These are phyloP conservation scores for Hippophae rhamnoides DNA, from an alignment of 306 rosid species.

Conservation along the genomic window DNA sequence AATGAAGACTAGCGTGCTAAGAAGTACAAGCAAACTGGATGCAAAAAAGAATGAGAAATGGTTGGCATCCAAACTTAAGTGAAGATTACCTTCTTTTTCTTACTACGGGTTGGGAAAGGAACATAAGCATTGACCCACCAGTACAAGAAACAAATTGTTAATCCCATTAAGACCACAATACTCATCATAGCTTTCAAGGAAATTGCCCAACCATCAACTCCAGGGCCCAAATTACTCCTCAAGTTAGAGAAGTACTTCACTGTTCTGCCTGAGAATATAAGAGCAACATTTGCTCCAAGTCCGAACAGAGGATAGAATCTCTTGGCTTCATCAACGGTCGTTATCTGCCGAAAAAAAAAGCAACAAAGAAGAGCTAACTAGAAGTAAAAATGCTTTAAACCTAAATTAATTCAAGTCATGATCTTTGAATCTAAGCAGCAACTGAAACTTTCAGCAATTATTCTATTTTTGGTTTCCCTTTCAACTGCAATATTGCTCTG, in stretches of 20 bases:
- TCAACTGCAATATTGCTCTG: no score
- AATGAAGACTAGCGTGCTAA: no score
- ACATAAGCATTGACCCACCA: slow-evolving; percentile 82
- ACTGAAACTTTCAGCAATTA: no score
- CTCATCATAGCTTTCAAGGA: slow-evolving; percentile 94
- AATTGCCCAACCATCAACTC: slow-evolving; percentile 95
- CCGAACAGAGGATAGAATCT: slow-evolving; percentile 89
- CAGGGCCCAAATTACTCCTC: slow-evolving; percentile 78
- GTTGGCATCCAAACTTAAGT: neutral
- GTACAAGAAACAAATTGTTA: slow-evolving; percentile 62
- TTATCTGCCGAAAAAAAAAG: slow-evolving; percentile 44
- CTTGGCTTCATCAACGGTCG: slow-evolving; percentile 82
- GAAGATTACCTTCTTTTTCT: slow-evolving; percentile 75
- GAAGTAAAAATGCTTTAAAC: neutral
- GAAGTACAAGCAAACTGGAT: neutral
- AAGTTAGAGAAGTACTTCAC: slow-evolving; percentile 85
- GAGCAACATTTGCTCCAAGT: slow-evolving; percentile 88
- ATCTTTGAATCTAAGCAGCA: no score
- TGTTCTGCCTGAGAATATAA: slow-evolving; percentile 81
- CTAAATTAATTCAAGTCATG: no score
- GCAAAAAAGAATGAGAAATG: slow-evolving; percentile 1
- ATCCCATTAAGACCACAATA: slow-evolving; percentile 72
- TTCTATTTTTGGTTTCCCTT: no score
- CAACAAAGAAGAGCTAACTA: slow-evolving; percentile 12
- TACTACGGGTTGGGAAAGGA: slow-evolving; percentile 84